Evolutionary conservation across 2,329 filamentous ascomycete genomes (phyloP).

Genomic region (Microdochium nivale): DNA sequence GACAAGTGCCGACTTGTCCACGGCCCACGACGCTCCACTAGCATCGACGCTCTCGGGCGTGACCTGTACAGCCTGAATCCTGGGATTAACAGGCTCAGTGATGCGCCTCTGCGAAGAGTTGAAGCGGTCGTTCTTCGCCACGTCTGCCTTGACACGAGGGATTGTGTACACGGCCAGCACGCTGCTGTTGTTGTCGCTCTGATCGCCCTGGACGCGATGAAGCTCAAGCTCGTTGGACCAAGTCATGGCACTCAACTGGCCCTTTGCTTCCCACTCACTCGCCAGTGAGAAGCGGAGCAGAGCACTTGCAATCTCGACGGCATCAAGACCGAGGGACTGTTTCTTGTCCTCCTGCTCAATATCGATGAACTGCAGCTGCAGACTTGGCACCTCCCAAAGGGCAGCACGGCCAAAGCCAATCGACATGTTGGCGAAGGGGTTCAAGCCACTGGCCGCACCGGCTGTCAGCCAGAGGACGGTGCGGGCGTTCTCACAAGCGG

Average conservation of each 20-base stretch:
- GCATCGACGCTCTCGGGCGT: background rate
- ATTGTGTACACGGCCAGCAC: background rate
- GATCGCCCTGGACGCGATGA: no score
- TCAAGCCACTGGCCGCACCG: constrained; percentile 7
- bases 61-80: background rate
- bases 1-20: background rate
- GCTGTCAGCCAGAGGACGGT: constrained; percentile 16
- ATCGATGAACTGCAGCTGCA: constrained; percentile 9
- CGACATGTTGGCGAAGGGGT: constrained; percentile 16
- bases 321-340: background rate
- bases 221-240: background rate
- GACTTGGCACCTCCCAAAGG: constrained; percentile 15
- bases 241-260: background rate
- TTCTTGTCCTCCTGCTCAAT: background rate
- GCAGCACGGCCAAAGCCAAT: constrained; percentile 21
- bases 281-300: background rate
- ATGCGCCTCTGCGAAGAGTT: background rate
- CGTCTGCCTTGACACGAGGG: background rate
- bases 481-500: background rate
- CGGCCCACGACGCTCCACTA: background rate
- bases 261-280: background rate
- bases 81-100: background rate
- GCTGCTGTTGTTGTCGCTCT: background rate
- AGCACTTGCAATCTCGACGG: background rate
- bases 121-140: background rate